Base-by-base conservation (phyloP, 2,329 filamentous ascomycete genomes). In the Aspergillus tamarii region DNA sequence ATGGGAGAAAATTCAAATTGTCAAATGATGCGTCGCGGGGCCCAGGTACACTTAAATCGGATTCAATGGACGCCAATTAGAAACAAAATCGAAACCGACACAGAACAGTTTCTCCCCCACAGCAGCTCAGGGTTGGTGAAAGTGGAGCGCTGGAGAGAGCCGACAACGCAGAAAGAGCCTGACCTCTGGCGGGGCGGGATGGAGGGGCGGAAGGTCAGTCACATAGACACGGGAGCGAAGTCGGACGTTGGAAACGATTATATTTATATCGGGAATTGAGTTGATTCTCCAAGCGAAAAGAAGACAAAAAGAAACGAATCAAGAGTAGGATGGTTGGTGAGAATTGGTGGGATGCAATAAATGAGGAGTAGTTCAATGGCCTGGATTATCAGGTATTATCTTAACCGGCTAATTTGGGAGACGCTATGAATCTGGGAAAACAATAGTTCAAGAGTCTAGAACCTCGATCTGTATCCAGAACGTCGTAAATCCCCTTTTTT, bases 61-160 rank as follows among this genome's bases (percentile, higher is more conserved):
- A 26, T 26, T 55, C 32, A 12, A 55, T 55, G 21, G 52, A 55
- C 14, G 52, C 52, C 52, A 55, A 55, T 55, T 39, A 55, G 34
- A 55, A 39, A 39, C 32, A 55, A 39, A 55, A 55, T 23, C n/a
- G 52, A 39, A 39, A 39, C 52, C 32, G 28, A 41, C 46, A 60
- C 26, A 53, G 58, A 60, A 21, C 46, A 43, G 34, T 53, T 55
- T 55, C 52, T 60, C 50, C 57, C 61, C 57, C 61, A 61, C 59
- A 61, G 54, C 59, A 53, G 50, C 57, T 54, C 61, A 63, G 56
- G 39, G 43, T 41, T 36, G 50, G 21, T 60, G 52, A 46, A 52
- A 61, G 59, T 61, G 59, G 59, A 61, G 59, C 52, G 59, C 59
- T 56, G 59, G 59, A 61, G 52, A 61, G 41, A 55, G 52, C 54